Evolutionary conservation across 805 yeast species (phyloP).

Genomic region (Metschnikowia aberdeeniae): DNA sequence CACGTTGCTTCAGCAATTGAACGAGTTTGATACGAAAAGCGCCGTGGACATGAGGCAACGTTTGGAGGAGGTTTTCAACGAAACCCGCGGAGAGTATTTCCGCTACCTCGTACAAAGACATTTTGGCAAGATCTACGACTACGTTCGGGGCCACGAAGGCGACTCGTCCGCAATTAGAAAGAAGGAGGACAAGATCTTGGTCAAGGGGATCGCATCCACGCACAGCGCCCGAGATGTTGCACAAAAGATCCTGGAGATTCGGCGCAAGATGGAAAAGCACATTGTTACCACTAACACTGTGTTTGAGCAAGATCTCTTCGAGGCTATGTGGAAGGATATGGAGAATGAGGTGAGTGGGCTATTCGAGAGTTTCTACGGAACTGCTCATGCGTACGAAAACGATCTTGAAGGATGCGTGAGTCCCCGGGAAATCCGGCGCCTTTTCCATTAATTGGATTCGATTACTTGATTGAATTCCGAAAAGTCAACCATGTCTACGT

Average conservation of each 20-base stretch:
- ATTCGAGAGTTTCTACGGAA: slow-evolving; percentile 49
- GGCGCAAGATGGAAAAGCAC: slow-evolving; percentile 54
- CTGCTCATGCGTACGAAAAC: slow-evolving; percentile 50
- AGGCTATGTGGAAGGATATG: slow-evolving; percentile 65
- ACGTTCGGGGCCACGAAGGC: slow-evolving; percentile 59
- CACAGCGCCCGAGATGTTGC: slow-evolving; percentile 59
- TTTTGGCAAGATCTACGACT: slow-evolving; percentile 64
- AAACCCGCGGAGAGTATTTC: slow-evolving; percentile 30
- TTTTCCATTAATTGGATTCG: slow-evolving; percentile 29
- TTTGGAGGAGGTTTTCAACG: slow-evolving; percentile 26
- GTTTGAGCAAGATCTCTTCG: slow-evolving; percentile 52
- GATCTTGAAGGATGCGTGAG: slow-evolving; percentile 50
- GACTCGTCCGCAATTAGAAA: slow-evolving; percentile 52
- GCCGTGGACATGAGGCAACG: slow-evolving; percentile 21
- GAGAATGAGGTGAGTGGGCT: slow-evolving; percentile 59
- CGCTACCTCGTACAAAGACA: slow-evolving; percentile 37
- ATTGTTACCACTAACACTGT: slow-evolving; percentile 39
- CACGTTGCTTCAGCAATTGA: slow-evolving; percentile 31
- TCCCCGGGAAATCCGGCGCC: slow-evolving; percentile 52
- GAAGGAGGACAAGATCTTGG: slow-evolving; percentile 56
- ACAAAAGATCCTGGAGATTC: slow-evolving; percentile 50
- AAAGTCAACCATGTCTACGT: not conserved
- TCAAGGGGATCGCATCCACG: slow-evolving; percentile 52
- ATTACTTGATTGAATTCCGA: not conserved
- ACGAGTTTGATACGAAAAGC: slow-evolving; percentile 22